These are phyloP conservation scores for Cardamine chenopodiifolia DNA, from an alignment of 345 rosid species.

Conservation along the genomic window DNA sequence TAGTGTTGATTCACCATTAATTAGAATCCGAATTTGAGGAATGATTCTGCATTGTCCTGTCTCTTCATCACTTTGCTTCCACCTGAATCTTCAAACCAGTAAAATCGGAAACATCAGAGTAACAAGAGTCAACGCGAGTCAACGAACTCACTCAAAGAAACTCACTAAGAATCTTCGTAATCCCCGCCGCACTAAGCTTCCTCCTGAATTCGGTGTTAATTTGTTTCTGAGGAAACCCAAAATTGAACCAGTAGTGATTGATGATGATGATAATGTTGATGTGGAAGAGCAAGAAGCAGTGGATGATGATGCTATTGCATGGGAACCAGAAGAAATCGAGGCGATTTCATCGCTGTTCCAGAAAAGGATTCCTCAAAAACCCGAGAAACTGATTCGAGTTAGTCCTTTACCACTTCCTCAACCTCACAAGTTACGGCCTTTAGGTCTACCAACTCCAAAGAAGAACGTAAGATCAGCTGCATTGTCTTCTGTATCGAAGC, in stretches of 20 bases:
- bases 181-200: constrained; percentile 74
- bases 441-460: constrained; percentile 67
- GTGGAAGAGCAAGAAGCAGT: constrained; percentile 34
- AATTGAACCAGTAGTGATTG: not conserved
- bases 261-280: not conserved
- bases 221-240: constrained; percentile 69
- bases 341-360: constrained; percentile 80
- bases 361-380: constrained; percentile 79
- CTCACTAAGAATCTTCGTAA: constrained; percentile 62
- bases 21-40: not conserved
- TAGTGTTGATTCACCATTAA: not conserved
- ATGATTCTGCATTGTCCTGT: constrained; percentile 33
- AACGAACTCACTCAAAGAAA: constrained; percentile 47
- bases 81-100: constrained; percentile 16
- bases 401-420: constrained; percentile 82
- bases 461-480: constrained; percentile 38
- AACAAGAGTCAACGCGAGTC: constrained; percentile 33
- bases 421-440: constrained; percentile 74
- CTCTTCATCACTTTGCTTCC: constrained; percentile 32
- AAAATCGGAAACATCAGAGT: not conserved
- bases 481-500: constrained; percentile 46
- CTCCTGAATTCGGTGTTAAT: constrained; percentile 84
- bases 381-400: constrained; percentile 52
- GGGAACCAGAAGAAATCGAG: constrained; percentile 74
- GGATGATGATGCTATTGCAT: constrained; percentile 42